phyloP scores from a whole-genome alignment of 169 alveolate species.

The Plasmodium gallinaceum region DNA sequence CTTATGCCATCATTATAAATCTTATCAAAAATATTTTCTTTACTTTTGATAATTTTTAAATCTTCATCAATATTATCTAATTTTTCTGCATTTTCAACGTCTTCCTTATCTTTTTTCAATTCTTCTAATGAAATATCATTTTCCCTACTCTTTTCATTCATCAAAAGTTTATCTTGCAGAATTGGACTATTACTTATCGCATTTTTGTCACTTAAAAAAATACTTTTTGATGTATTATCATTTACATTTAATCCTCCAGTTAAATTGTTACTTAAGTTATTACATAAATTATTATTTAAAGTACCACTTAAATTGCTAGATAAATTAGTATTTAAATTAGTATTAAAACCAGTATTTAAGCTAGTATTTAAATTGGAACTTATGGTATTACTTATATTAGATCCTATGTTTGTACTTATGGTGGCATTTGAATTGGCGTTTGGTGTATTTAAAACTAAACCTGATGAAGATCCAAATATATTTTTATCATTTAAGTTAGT shows the following conservation, averaged over 20 bases:
- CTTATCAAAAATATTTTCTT: conserved; percentile 39
- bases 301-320: conserved; percentile 33
- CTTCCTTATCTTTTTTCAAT: conserved; percentile 36
- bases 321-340: conserved; percentile 15
- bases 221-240: neutral
- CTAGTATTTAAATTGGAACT: conserved; percentile 11
- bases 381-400: conserved; percentile 21
- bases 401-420: conserved; percentile 31
- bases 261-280: conserved; percentile 1
- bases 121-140: neutral
- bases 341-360: neutral
- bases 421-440: neutral
- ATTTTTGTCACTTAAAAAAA: conserved; percentile 28
- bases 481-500: conserved; percentile 35
- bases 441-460: conserved; percentile 25
- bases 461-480: conserved; percentile 59
- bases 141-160: neutral
- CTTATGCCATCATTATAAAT: conserved; percentile 41
- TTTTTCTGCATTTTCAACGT: neutral
- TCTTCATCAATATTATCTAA: conserved; percentile 24
- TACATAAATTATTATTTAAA: conserved; percentile 25
- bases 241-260: neutral
- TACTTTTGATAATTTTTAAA: conserved; percentile 37
- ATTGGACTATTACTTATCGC: neutral
- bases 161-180: conserved; percentile 18